phyloP scores from a whole-genome alignment of 2,329 filamentous ascomycete species.

The Sphaerostilbella broomeana region DNA sequence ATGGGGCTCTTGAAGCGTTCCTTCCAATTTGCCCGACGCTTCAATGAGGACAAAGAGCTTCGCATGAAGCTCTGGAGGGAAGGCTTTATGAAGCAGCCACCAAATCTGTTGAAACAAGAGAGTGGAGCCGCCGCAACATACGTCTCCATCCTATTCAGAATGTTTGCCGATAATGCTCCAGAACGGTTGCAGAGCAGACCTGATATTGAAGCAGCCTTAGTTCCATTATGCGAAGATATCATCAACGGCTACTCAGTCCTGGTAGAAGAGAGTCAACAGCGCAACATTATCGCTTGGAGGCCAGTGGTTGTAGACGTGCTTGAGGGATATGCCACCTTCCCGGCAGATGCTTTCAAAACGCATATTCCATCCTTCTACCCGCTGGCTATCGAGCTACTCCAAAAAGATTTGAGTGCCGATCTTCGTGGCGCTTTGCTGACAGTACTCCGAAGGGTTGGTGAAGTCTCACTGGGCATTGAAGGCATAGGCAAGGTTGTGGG shows the following conservation, averaged over 20 bases:
- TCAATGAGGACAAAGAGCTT: constrained; percentile 96
- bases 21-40: constrained; percentile 92
- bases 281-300: constrained; percentile 95
- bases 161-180: constrained; percentile 86
- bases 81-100: constrained; percentile 99
- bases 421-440: constrained; percentile 71
- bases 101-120: constrained; percentile 96
- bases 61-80: constrained; percentile 92
- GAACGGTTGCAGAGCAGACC: constrained; percentile 72
- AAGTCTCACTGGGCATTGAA: constrained; percentile 58
- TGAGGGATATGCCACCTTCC: constrained; percentile 85
- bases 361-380: constrained; percentile 83
- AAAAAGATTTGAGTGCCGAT: constrained; percentile 73
- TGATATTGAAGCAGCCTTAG: constrained; percentile 84
- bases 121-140: constrained; percentile 89
- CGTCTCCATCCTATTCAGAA: constrained; percentile 88
- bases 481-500: constrained; percentile 36
- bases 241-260: constrained; percentile 76
- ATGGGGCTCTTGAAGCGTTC: constrained; percentile 95
- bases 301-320: constrained; percentile 96
- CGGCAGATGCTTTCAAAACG: constrained; percentile 68
- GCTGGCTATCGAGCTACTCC: constrained; percentile 72
- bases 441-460: constrained; percentile 75
- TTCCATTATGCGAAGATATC: constrained; percentile 93
- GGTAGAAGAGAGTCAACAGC: constrained; percentile 92